A percentile compares a stretch with the other conserved stretches of the same genome.
Conservation (phyloP, 495 filamentous ascomycete genomes). For the Neurospora sp. region DNA sequence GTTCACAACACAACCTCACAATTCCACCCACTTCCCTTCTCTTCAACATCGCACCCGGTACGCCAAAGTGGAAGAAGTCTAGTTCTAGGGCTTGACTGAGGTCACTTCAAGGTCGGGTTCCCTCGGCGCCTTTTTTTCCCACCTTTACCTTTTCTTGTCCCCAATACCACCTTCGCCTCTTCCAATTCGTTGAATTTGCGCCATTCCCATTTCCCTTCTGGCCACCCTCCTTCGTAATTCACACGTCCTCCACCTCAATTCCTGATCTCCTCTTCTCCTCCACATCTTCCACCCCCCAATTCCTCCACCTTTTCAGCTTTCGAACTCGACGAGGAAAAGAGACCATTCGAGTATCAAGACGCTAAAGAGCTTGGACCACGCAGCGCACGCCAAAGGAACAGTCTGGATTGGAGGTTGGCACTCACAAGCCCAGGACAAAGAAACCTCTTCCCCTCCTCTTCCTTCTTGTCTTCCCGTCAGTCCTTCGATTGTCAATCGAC, state of each 20-base stretch:
- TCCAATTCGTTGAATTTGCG: not conserved
- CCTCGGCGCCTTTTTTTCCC: not conserved
- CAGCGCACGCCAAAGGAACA: not conserved
- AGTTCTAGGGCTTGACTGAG: not conserved
- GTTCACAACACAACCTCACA: not conserved
- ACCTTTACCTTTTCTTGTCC: not conserved
- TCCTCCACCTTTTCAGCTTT: not conserved
- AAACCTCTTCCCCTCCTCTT: not conserved
- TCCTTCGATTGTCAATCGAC: slow-evolving; percentile 4
- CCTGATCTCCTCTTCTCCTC: not conserved
- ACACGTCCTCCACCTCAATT: not conserved
- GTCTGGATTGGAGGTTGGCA: not conserved
- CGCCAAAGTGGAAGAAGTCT: not conserved
- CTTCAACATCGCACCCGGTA: not conserved
- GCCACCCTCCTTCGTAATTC: not conserved
- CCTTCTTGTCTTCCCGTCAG: not conserved
- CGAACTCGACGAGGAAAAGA: not conserved
- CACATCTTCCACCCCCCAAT: not conserved
- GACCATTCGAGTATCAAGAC: not conserved
- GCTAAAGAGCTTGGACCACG: not conserved
- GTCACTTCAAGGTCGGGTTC: not conserved
- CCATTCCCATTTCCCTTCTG: not conserved
- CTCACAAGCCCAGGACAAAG: not conserved
- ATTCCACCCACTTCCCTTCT: not conserved
- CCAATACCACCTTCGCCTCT: not conserved